phyloP scores from a whole-genome alignment of 148 eudicot genomes.

The Pouteria glomerata region DNA sequence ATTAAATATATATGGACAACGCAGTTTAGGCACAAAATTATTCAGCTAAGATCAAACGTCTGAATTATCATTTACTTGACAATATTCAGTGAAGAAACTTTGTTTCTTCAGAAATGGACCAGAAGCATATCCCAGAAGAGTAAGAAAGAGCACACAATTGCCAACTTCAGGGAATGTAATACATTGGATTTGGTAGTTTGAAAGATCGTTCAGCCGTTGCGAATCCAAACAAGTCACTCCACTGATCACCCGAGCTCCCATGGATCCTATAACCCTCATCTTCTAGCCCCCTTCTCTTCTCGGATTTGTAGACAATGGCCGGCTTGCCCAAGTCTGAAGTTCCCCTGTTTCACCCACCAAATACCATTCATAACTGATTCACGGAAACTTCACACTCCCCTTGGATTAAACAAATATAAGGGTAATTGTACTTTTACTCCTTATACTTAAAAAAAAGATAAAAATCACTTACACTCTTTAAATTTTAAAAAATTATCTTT shows the following conservation, averaged over 20 bases:
- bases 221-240: slow-evolving; percentile 82
- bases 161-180: slow-evolving; percentile 47
- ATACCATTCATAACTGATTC: background rate
- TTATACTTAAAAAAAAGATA: no score
- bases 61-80: no score
- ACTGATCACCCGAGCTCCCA: slow-evolving; percentile 91
- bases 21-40: no score
- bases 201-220: slow-evolving; percentile 67
- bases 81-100: no score
- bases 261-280: slow-evolving; percentile 61
- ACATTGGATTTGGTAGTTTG: slow-evolving; percentile 84
- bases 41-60: no score
- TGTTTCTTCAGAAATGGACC: background rate
- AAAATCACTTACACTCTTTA: no score
- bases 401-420: no score
- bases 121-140: background rate
- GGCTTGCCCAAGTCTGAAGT: slow-evolving; percentile 43
- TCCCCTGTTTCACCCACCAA: slow-evolving; percentile 37
- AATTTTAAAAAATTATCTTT: no score
- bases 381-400: no score
- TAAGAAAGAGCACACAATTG: background rate
- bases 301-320: slow-evolving; percentile 66
- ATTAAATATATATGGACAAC: no score
- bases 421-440: no score
- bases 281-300: slow-evolving; percentile 60